Evolutionary conservation across 306 rosid genomes (phyloP).

Genomic region (Morella rubra): DNA sequence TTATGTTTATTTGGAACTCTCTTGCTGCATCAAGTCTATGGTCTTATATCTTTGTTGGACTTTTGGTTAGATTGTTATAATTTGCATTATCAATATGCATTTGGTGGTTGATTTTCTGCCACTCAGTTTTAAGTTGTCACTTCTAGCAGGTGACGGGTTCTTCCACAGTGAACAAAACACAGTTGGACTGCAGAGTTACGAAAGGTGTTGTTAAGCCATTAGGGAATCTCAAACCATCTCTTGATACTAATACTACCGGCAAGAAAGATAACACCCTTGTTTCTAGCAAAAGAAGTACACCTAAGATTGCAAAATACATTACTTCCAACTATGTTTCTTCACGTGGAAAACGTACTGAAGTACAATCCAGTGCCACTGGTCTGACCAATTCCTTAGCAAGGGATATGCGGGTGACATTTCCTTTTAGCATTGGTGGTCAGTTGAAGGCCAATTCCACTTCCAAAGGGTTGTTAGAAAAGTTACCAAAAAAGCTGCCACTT

Average conservation of each 20-base stretch:
- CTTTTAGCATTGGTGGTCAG: constrained; percentile 14
- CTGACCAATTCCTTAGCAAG: constrained; percentile 16
- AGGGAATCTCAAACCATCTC: constrained; percentile 12
- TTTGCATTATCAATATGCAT: background rate
- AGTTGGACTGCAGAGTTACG: background rate
- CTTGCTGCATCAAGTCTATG: background rate
- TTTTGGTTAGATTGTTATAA: background rate
- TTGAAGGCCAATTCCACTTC: constrained; percentile 1
- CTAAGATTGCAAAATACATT: background rate
- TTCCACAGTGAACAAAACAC: constrained; percentile 9
- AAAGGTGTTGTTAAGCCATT: constrained; percentile 16
- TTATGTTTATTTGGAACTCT: background rate
- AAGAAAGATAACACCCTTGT: constrained; percentile 20
- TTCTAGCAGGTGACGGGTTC: constrained; percentile 19
- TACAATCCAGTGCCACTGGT: constrained; percentile 17
- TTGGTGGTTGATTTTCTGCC: background rate
- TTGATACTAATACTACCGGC: background rate
- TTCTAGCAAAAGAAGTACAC: constrained; percentile 9
- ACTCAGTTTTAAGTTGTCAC: background rate
- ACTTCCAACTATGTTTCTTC: constrained; percentile 11
- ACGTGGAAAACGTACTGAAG: background rate
- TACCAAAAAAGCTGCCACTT: constrained; percentile 11
- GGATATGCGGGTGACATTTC: constrained; percentile 14
- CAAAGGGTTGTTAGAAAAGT: constrained; percentile 6
- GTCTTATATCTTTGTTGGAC: background rate